phyloP scores from a whole-genome alignment of 441 rosid species.

The Hura crepitans region DNA sequence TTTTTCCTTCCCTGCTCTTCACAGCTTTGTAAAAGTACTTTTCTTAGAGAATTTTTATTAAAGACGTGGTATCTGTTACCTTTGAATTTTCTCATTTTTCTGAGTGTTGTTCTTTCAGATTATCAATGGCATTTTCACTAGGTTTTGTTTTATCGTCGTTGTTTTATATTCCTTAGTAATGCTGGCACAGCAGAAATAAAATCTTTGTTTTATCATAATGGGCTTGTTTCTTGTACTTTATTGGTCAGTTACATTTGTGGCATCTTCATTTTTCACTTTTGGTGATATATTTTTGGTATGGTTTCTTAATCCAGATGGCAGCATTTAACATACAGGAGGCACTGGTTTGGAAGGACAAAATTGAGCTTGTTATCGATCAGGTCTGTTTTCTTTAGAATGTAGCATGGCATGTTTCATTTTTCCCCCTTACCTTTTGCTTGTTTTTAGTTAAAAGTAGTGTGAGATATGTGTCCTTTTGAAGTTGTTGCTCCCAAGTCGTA shows the following conservation, averaged over 20 bases:
- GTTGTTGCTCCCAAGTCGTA: background rate
- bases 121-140: background rate
- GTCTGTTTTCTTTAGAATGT: constrained; percentile 34
- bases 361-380: constrained; percentile 91
- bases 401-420: background rate
- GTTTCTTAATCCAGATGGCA: constrained; percentile 77
- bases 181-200: background rate
- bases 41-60: constrained; percentile 6
- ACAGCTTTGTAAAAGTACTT: background rate
- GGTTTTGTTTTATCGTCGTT: background rate
- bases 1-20: background rate
- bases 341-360: constrained; percentile 87
- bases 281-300: constrained; percentile 22
- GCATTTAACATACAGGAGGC: constrained; percentile 99
- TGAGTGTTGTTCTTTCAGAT: background rate
- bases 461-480: background rate
- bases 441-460: constrained; percentile 3
- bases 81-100: background rate
- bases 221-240: background rate
- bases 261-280: constrained; percentile 5
- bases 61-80: background rate
- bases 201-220: background rate
- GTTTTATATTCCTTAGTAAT: background rate
- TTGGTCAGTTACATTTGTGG: background rate
- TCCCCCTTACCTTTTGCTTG: background rate